Conservation (phyloP, 805 yeast genomes). For the Barnettozyma californica region DNA sequence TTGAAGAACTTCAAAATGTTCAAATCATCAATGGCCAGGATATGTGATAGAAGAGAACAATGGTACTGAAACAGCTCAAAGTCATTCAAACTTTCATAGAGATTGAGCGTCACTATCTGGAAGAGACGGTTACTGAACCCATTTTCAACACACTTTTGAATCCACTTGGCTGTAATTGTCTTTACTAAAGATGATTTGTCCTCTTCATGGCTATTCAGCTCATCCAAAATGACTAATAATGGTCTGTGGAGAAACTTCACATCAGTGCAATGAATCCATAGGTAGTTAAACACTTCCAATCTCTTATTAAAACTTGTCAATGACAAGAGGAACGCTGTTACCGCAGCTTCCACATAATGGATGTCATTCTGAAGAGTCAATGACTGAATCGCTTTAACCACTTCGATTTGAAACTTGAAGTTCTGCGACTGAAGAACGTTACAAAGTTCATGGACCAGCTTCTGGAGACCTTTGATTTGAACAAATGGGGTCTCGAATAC, state of each 20-base stretch:
- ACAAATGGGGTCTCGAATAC: constrained; percentile 24
- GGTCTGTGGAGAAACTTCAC: constrained; percentile 49
- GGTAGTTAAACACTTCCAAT: constrained; percentile 49
- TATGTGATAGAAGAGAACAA: constrained; percentile 44
- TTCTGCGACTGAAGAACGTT: constrained; percentile 7
- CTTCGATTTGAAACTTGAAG: constrained; percentile 56
- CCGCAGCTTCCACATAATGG: constrained; percentile 65
- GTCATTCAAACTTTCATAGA: constrained; percentile 52
- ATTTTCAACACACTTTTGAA: constrained; percentile 36
- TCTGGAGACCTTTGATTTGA: constrained; percentile 16
- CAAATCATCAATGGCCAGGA: constrained; percentile 43
- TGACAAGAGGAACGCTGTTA: constrained; percentile 49
- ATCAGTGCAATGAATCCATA: constrained; percentile 76
- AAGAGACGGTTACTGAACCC: constrained; percentile 61
- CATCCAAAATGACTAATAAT: constrained; percentile 63
- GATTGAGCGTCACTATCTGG: constrained; percentile 50
- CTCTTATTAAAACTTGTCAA: constrained; percentile 34
- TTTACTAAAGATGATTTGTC: constrained; percentile 22
- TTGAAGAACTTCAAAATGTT: constrained; percentile 43
- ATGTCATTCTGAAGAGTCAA: constrained; percentile 50
- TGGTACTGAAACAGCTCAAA: constrained; percentile 58
- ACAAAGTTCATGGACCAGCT: constrained; percentile 19
- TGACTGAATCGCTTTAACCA: constrained; percentile 58
- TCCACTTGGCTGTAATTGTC: constrained; percentile 44
- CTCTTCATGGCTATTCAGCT: constrained; percentile 36